Base-by-base conservation (phyloP, 352 stramenopile species). In the Pythium insidiosum region DNA sequence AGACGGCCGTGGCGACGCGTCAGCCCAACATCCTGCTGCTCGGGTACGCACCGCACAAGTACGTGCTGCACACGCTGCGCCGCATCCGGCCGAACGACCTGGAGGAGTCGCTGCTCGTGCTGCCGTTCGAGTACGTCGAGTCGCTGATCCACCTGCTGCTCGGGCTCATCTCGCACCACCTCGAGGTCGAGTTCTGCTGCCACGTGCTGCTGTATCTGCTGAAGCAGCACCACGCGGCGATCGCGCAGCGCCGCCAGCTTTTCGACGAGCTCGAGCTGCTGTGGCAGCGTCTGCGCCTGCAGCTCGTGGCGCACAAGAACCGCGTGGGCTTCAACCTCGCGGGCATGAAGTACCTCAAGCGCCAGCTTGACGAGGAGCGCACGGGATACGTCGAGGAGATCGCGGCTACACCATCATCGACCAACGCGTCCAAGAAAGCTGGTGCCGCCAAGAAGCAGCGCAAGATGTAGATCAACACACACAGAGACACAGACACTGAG, bases 41-140 rank as follows among this genome's bases (percentile, higher is more conserved):
- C 24, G 90, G 90, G 10, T 96, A 97, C 70, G 83, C 95, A 25
- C 94, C 96, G 21, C 62, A 93, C 15, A 83, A 92, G 50, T 98
- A 98, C 66, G 63, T 98, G 15, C 69, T 98, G 25, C 86, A 96
- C 67, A 88, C 93, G 43, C 63, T 99, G 31, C 89, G 77, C 13
- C 71, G 77, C 22, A 88, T 99, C 50, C 95, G 92, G 40, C 79
- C 84, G 35, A 75, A 94, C 38, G 95, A 99, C 47, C 83, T 99
- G 58, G 96, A 99, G 61, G 91, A 98, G 53, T 95, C 94, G 25
- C 66, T 99, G 30, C 85, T 99, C 41, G 83, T 99, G 41, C 68
- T 99, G 26, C 92, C 97, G n/a, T 88, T 99, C 31, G 88, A 95
- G n/a, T n/a, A n/a, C n/a, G n/a, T n/a, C n/a, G n/a, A n/a, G n/a